Percentiles rank a stretch among this genome's conserved stretches.
Conservation (phyloP, 2,329 filamentous ascomycete species). For the Arthrinium puccinioides region DNA sequence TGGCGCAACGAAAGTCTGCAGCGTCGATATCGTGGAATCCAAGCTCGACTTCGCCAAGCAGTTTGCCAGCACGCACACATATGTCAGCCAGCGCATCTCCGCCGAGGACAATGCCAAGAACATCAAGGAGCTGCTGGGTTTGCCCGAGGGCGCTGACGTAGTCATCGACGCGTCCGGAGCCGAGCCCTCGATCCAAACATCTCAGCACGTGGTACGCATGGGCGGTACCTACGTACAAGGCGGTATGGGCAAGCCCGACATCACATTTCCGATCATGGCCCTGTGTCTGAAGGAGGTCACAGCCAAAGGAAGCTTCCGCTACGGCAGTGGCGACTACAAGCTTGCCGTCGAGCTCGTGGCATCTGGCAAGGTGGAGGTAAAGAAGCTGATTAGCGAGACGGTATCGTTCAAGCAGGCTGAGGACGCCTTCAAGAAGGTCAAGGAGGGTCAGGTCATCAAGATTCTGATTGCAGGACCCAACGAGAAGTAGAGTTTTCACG, state of each 20-base stretch:
- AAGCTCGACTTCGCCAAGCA: conserved; percentile 71
- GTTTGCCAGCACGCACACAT: conserved; percentile 67
- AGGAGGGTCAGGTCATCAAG: conserved; percentile 72
- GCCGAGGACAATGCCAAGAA: conserved; percentile 68
- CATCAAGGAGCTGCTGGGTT: conserved; percentile 54
- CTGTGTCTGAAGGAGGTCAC: conserved; percentile 86
- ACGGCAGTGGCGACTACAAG: conserved; percentile 80
- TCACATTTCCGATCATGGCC: conserved; percentile 86
- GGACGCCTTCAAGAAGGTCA: conserved; percentile 79
- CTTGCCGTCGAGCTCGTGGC: conserved; percentile 73
- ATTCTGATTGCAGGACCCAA: conserved; percentile 61
- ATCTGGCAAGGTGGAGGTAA: conserved; percentile 67
- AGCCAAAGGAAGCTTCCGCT: conserved; percentile 81
- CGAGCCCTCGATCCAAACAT: conserved; percentile 69
- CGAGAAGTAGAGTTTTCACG: too few relatives aligned
- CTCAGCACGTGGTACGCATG: conserved; percentile 60
- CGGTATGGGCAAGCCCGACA: conserved; percentile 83
- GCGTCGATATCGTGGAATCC: conserved; percentile 76
- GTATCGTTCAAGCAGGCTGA: conserved; percentile 79
- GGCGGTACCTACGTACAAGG: conserved; percentile 78
- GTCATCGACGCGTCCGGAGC: conserved; percentile 78
- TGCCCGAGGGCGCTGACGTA: conserved; percentile 64
- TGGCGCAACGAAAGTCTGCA: conserved; percentile 79
- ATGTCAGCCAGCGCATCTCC: conserved; percentile 52
- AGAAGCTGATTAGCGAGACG: conserved; percentile 70